A percentile compares a stretch with the other conserved stretches of the same genome.
Evolutionary conservation across 768 basidiomycete genomes (phyloP).

Genomic region (Tephrocybe sp.): DNA sequence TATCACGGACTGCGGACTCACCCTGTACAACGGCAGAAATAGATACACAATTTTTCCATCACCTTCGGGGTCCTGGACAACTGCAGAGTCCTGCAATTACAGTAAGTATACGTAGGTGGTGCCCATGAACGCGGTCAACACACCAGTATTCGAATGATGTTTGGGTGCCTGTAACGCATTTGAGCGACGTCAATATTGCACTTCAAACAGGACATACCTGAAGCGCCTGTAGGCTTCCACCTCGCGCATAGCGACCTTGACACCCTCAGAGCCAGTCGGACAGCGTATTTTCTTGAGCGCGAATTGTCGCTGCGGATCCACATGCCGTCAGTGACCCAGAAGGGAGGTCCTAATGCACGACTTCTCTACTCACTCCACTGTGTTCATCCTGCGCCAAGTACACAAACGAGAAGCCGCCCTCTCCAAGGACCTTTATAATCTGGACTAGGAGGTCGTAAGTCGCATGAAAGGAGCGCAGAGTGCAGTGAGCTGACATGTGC

Average conservation of each 20-base stretch:
- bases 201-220: conserved; percentile 57
- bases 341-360: too few relatives aligned
- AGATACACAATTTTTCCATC: conserved; percentile 96
- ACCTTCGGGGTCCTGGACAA: conserved; percentile 90
- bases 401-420: conserved; percentile 94
- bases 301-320: conserved; percentile 70
- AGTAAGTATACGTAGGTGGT: conserved; percentile 10
- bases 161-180: conserved; percentile 68
- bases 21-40: conserved; percentile 93
- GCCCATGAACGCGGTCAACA: not conserved
- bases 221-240: conserved; percentile 94
- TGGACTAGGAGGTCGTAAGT: conserved; percentile 55
- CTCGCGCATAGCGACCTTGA: conserved; percentile 87
- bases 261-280: conserved; percentile 83
- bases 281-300: conserved; percentile 97
- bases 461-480: conserved; percentile 2
- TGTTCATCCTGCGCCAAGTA: conserved; percentile 85
- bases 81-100: conserved; percentile 76
- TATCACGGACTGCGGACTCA: conserved; percentile 22
- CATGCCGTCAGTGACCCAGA: not conserved
- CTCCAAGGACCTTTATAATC: conserved; percentile 90
- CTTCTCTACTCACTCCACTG: conserved; percentile 61
- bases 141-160: conserved; percentile 94
- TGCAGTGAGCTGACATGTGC: conserved; percentile 70
- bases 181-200: not conserved